Base-by-base conservation (phyloP, 2,329 filamentous ascomycete genomes). In the Acrocalymma vagum region DNA sequence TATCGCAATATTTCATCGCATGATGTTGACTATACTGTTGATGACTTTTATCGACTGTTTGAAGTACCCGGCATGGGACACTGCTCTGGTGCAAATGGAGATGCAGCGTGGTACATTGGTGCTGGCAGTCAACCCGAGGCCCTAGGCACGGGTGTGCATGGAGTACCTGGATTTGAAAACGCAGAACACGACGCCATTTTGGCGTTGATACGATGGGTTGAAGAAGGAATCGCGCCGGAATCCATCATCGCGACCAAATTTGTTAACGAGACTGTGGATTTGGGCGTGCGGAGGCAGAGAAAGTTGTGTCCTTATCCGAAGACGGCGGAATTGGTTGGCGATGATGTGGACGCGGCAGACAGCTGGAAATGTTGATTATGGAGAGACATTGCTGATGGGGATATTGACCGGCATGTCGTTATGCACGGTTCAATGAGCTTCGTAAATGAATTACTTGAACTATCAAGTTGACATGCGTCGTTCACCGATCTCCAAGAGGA, bases 201-300 rank as follows among this genome's bases (percentile, higher is more conserved):
- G 9, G 67, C 72, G 0, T 58, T 78, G 4, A 65, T 72, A 55
- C 51, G 47, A 8, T 73, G 71, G 71, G 65, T 68, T 2, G 71
- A 74, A 48, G 43, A 65, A 2, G 70, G 60, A 1, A 57, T 25
- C 3, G 69, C 67, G 14, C 71, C 71, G 15, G 64, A 71, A 3
- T 49, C 50, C 13, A 18, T 55, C 5, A 48, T 41, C 1, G 47
- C 43, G 14, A 41, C 38, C 5, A 47, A 37, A 37, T 43, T 30
- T 22, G 29, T 20, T 11, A 33, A 45, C 10, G 48, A 48, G 33
- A 39, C 13, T 5, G 22, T 16, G 3, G 17, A 26, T 9, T 14
- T 23, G 5, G 47, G 43, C 1, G 29, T 50, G 11, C 15, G 15
- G 14, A 41, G 44, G 22, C 41, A 43, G 32, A 32, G 48, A 9